Conservation (phyloP, 805 yeast species). For the Torulaspora indica region DNA sequence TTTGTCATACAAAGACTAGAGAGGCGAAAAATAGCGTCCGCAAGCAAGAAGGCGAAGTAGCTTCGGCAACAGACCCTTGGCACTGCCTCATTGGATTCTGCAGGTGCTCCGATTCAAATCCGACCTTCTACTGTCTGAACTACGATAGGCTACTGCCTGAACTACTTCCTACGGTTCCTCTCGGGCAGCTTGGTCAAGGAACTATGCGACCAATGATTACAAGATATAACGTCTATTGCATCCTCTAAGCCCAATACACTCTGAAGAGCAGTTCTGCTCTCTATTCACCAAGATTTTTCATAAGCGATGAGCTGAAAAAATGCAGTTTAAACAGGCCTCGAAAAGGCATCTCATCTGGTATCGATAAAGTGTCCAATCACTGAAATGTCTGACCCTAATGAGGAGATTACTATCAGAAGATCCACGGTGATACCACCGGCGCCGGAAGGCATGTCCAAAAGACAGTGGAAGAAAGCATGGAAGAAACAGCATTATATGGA, state of each 20-base stretch:
- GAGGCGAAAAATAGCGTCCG: too few species aligned
- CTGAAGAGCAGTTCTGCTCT: not conserved
- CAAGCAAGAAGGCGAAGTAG: too few species aligned
- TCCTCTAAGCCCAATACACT: not conserved
- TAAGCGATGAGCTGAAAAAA: constrained; percentile 12
- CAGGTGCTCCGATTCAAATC: too few species aligned
- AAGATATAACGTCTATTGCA: too few species aligned
- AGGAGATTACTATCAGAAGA: constrained; percentile 12
- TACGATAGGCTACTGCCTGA: too few species aligned
- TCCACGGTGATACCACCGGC: constrained; percentile 35
- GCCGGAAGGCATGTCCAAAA: constrained; percentile 86
- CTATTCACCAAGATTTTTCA: constrained; percentile 6
- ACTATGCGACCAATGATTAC: too few species aligned
- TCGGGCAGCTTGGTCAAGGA: too few species aligned
- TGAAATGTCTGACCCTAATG: constrained; percentile 6
- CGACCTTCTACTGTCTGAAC: too few species aligned
- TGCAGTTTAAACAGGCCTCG: not conserved
- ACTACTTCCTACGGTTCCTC: too few species aligned
- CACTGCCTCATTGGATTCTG: too few species aligned
- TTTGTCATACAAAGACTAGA: too few species aligned
- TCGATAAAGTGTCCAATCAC: not conserved
- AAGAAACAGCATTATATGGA: constrained; percentile 57
- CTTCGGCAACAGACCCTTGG: too few species aligned
- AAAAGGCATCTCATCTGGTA: not conserved
- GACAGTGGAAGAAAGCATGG: constrained; percentile 73